Conservation (phyloP, 176 grass and related monocot genomes). For the Puya raimondii region DNA sequence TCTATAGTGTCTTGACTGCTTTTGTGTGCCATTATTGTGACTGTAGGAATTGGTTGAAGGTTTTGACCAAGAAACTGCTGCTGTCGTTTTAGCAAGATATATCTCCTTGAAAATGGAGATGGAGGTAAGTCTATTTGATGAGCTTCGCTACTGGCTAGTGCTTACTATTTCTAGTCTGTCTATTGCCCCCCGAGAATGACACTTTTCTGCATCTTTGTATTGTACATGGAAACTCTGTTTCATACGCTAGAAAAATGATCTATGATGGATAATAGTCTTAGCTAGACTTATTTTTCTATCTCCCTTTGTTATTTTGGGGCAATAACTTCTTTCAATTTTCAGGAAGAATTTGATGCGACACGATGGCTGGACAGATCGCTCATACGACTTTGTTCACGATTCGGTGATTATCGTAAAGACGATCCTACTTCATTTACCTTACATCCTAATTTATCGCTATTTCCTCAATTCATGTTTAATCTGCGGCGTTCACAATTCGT, state of each 20-base stretch:
- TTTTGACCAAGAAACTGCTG: conserved; percentile 96
- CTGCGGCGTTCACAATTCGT: conserved; percentile 91
- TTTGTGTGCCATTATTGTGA: conserved; percentile 8
- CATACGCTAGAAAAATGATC: neutral
- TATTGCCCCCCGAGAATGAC: neutral
- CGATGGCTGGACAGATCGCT: conserved; percentile 95
- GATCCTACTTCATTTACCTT: conserved; percentile 86
- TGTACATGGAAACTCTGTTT: neutral
- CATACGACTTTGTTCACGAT: conserved; percentile 83
- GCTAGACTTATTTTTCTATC: no score
- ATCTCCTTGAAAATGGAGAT: conserved; percentile 99
- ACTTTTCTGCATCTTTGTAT: neutral
- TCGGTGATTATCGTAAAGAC: conserved; percentile 94
- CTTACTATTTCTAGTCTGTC: no score
- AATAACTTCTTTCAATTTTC: conserved; percentile 1
- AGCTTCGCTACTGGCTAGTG: no score
- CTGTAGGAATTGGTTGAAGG: conserved; percentile 86
- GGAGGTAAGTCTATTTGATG: conserved; percentile 44
- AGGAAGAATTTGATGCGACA: conserved; percentile 96
- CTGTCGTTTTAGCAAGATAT: conserved; percentile 91
- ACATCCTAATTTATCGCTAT: conserved; percentile 87
- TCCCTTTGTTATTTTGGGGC: neutral
- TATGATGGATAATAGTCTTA: no score
- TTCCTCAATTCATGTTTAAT: conserved; percentile 99
- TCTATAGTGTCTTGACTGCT: conserved; percentile 8